Base-by-base conservation (phyloP, 1,284 basidiomycete genomes). In the Leccinum fallax region DNA sequence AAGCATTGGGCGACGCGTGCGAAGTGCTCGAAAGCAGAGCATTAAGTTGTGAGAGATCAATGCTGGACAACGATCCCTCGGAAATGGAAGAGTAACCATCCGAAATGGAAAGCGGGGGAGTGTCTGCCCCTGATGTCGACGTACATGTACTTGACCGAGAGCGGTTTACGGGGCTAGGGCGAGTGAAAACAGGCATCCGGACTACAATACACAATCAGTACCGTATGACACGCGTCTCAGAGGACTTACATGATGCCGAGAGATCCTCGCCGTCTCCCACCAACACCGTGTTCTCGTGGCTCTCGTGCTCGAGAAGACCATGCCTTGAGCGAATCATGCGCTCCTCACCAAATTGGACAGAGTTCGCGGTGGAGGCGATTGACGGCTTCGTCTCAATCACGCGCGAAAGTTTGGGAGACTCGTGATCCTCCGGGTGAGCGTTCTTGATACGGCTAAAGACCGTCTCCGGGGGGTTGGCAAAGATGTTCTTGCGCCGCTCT, bases 21-120 rank as follows among this genome's bases (percentile, higher is more conserved):
- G 78, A 71, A 16, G 71, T 62, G 56, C 85, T 85, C 2, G 83
- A 71, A 19, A 92, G 80, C 21, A 85, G 71, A 3, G 75, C 65
- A 64, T 83, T 85, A 46, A 93, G 72, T 3, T 86, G 83, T 0
- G 81, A 80, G 4, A 92, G 68, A 70, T 93, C 90, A 61, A 92
- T 87, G 73, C 89, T 91, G 0, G 86, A 90, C 68, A 89, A 83
- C 0, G 89, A 92, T 26, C 85, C 87, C 10, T 85, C 87, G 0
- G 87, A 89, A 51, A 85, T 75, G 0, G 83, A 83, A 0, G 88
- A 83, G 5, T 80, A 87, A 7, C 83, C 83, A 61, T 89, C 89
- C 0, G 83, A 88, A 7, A 79, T 71, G 1, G 87, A 87, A 5
- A 92, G 77, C 0, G 89, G 86, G 5, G 90, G 90, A 0, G 90